A percentile compares a stretch with the other conserved stretches of the same genome.
Conservation (phyloP, 2,329 filamentous ascomycete species). For the Ceratocystis smalleyi region DNA sequence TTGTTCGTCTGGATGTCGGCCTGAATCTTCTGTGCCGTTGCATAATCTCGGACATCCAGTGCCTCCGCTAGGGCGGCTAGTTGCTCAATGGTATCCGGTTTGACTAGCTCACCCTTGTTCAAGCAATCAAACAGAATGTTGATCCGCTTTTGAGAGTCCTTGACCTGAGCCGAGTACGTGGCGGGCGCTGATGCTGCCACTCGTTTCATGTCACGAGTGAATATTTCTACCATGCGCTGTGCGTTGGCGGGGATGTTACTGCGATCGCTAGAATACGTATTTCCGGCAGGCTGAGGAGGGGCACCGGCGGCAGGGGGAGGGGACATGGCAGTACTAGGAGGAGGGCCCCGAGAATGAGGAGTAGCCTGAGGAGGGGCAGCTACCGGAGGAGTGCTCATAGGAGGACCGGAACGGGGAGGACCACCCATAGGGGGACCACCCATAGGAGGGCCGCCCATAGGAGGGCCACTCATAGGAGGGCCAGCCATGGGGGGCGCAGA, state of each 20-base stretch:
- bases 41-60: constrained; percentile 54
- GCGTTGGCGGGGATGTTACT: constrained; percentile 71
- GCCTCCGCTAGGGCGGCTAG: constrained; percentile 49
- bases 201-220: constrained; percentile 72
- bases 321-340: constrained; percentile 21
- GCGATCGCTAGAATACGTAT: constrained; percentile 57
- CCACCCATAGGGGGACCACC: constrained; percentile 20
- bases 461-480: constrained; percentile 27
- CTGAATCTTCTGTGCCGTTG: constrained; percentile 51
- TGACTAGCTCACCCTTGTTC: constrained; percentile 85
- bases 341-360: constrained; percentile 4
- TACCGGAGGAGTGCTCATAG: constrained; percentile 22
- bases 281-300: constrained; percentile 32
- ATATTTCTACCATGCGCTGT: constrained; percentile 63
- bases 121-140: constrained; percentile 92
- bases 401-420: constrained; percentile 25
- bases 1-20: constrained; percentile 62
- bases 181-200: constrained; percentile 73
- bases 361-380: constrained; percentile 8
- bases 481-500: constrained; percentile 31
- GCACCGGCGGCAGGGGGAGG: constrained; percentile 31
- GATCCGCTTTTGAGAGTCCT: constrained; percentile 84
- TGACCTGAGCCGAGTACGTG: constrained; percentile 77
- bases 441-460: constrained; percentile 20
- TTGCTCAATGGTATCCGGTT: constrained; percentile 58